Evolutionary conservation across 495 filamentous ascomycete species (phyloP), one percentile per base, ranked within the genome.

Genomic region (Lasiosphaeria miniovina): DNA sequence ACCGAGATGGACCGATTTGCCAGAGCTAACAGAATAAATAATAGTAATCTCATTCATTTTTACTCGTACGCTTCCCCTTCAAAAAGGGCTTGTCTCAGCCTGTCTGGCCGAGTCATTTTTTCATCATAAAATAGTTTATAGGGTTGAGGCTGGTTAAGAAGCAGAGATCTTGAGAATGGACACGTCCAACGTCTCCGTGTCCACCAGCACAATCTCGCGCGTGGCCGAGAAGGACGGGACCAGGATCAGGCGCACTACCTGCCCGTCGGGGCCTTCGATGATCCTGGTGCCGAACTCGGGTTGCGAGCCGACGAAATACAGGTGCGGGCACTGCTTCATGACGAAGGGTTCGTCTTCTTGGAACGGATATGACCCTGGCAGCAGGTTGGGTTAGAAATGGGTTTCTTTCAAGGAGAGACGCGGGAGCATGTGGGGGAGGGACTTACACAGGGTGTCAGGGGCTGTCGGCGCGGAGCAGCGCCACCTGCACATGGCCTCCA

Each of bases 401-500:
- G 24, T 24, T 33, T 41, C 33, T 33, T 17, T 15, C 9, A 52
- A 0, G 36, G 33, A 6, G 24, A 7, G 10, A 7, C 15, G 32
- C 12, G 41, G n/a, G 15, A 15, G 9, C 8, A n/a, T 12, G 9
- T 12, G 36, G 15, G 24, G 24, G 24, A 24, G 24, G 24, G 55
- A 78, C 90, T 77, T 80, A 96, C 93, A 97, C 57, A 98, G 71
- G 3, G 94, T 99, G 74, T 99, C 94, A 1, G 94, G 94, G 4
- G 95, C 95, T 1, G 94, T 98, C 12, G 94, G 94, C n/a, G 93
- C 93, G 55, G 83, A 84, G 71, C 89, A 88, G 56, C 93, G 81
- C 95, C 95, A 98, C 61, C 90, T 82, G 61, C 96, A 82, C 82
- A 94, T 89, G 45, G 85, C 84, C 74, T 98, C 94, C 86, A 96